A percentile compares a stretch with the other conserved stretches of the same genome.
phyloP scores from a whole-genome alignment of 164 flowering plant species.

The Piper betle region DNA sequence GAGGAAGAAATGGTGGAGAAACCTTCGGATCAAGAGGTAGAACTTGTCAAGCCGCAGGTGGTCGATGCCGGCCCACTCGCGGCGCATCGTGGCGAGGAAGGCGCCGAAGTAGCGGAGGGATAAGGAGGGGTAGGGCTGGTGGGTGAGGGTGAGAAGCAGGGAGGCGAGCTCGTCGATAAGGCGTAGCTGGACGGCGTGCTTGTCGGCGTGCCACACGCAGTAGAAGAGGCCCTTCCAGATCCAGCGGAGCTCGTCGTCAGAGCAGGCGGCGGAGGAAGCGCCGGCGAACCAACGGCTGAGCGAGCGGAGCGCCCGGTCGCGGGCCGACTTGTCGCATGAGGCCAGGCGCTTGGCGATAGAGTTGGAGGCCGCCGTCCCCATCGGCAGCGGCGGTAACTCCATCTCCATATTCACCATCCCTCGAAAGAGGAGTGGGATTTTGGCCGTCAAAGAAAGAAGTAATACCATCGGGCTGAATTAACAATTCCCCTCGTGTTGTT shows the following conservation, averaged over 20 bases:
- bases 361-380: too few relatives aligned
- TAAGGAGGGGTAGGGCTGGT: constrained; percentile 18
- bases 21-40: constrained; percentile 54
- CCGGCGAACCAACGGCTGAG: constrained; percentile 45
- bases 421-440: too few relatives aligned
- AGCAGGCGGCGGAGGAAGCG: constrained; percentile 19
- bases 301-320: constrained; percentile 35
- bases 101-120: constrained; percentile 33
- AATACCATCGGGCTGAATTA: too few relatives aligned
- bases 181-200: constrained; percentile 27
- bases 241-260: constrained; percentile 52
- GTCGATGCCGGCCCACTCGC: constrained; percentile 92
- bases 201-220: constrained; percentile 36
- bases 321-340: constrained; percentile 36
- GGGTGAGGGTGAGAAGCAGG: constrained; percentile 19
- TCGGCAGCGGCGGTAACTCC: too few relatives aligned
- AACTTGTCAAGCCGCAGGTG: constrained; percentile 72
- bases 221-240: constrained; percentile 94
- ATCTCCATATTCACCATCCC: too few relatives aligned
- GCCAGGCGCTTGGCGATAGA: constrained; percentile 49
- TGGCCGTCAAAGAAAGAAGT: too few relatives aligned
- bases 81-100: constrained; percentile 65
- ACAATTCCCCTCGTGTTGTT: too few relatives aligned
- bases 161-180: constrained; percentile 49
- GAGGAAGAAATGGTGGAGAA: constrained; percentile 30